These are phyloP conservation scores for Candida stauntonica DNA, from an alignment of 805 yeast species.

Conservation along the genomic window DNA sequence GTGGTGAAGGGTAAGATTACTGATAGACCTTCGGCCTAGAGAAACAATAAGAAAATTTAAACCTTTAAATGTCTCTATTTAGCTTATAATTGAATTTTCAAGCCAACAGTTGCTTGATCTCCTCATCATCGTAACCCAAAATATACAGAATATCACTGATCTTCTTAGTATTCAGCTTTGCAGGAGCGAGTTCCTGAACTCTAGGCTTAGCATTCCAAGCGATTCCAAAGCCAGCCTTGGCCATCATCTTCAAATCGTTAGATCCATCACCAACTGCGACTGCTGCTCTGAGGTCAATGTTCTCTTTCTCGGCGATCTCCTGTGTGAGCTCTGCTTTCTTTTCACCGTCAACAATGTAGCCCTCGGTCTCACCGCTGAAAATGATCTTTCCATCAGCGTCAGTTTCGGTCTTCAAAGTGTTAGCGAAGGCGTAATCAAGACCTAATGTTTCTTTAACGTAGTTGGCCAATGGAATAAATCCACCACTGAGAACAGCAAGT, in stretches of 20 bases:
- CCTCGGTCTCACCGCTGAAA: conserved; percentile 73
- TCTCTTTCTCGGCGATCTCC: conserved; percentile 53
- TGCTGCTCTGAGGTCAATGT: conserved; percentile 45
- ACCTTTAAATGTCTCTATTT: too few relatives aligned
- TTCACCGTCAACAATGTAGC: conserved; percentile 82
- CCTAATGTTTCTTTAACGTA: conserved; percentile 63
- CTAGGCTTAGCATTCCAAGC: conserved; percentile 98
- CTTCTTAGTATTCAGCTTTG: conserved; percentile 68
- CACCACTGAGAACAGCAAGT: conserved; percentile 90
- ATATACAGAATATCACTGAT: conserved; percentile 76
- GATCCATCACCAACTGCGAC: conserved; percentile 98
- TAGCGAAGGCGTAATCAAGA: conserved; percentile 88
- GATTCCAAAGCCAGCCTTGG: conserved; percentile 83
- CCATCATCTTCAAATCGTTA: conserved; percentile 92
- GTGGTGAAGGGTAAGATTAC: conserved; percentile 54
- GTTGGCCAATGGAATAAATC: conserved; percentile 84
- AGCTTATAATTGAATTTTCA: conserved; percentile 1
- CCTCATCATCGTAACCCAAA: conserved; percentile 63
- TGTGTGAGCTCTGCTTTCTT: conserved; percentile 71
- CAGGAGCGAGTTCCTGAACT: conserved; percentile 81
- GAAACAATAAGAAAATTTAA: too few relatives aligned
- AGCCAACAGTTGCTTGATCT: conserved; percentile 32
- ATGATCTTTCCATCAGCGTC: conserved; percentile 39
- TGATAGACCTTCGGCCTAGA: conserved; percentile 1
- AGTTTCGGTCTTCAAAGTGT: conserved; percentile 47